These are phyloP conservation scores for Chlamydomonas sphaeroides DNA, from an alignment of 139 green algal species.

Conservation along the genomic window DNA sequence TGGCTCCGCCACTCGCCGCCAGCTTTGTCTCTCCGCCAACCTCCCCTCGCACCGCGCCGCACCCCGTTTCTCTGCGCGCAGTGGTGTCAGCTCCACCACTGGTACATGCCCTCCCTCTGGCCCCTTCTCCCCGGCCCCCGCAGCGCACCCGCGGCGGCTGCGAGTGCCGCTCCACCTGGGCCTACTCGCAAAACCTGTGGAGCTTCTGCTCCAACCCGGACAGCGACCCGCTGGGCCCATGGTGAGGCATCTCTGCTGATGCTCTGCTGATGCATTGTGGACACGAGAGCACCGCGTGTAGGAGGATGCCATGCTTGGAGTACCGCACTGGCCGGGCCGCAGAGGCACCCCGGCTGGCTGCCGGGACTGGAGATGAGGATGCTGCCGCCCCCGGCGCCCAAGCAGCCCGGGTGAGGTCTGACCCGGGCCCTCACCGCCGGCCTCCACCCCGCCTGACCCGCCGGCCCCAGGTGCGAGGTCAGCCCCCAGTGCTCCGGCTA, in stretches of 20 bases:
- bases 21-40: no score
- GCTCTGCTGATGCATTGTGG: no score
- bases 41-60: no score
- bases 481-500: background rate
- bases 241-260: no score
- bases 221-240: no score
- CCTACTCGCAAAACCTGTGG: background rate
- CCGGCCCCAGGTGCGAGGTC: background rate
- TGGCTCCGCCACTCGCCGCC: no score
- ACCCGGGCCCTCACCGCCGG: background rate
- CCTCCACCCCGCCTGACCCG: background rate
- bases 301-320: background rate
- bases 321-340: conserved; percentile 1
- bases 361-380: background rate
- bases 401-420: background rate
- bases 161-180: no score
- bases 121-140: no score
- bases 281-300: background rate
- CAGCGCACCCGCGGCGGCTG: no score
- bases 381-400: background rate
- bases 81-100: no score
- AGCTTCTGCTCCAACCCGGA: background rate
- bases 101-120: no score
- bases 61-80: no score
- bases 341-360: background rate